Evolutionary conservation across 768 basidiomycete genomes (phyloP).

Genomic region (Hypsizygus marmoreus): DNA sequence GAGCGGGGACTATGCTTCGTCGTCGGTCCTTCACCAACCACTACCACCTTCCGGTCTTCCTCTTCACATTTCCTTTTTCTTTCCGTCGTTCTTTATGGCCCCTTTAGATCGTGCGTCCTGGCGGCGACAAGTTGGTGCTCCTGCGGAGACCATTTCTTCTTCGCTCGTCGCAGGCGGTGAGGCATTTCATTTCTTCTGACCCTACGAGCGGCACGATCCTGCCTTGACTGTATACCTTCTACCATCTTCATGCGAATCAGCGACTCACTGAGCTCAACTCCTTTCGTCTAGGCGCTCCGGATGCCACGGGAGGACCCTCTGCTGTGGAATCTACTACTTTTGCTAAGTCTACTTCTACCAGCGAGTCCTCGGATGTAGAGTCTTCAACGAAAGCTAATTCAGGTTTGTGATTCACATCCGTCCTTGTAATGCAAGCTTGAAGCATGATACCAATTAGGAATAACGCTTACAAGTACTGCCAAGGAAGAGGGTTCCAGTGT

Average conservation of each 20-base stretch:
- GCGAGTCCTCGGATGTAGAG: slow-evolving; percentile 4
- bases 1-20: slow-evolving; percentile 1
- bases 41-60: slow-evolving; percentile 11
- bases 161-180: slow-evolving; percentile 19
- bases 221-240: neutral
- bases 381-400: slow-evolving; percentile 1
- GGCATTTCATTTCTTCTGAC: slow-evolving; percentile 1
- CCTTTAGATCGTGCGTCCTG: slow-evolving; percentile 19
- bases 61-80: slow-evolving; percentile 10
- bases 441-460: neutral
- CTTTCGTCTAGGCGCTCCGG: slow-evolving; percentile 10
- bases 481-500: neutral
- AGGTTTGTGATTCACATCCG: neutral
- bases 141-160: slow-evolving; percentile 6
- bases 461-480: neutral
- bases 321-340: slow-evolving; percentile 1
- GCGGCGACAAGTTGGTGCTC: slow-evolving; percentile 17
- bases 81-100: slow-evolving; percentile 16
- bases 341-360: neutral
- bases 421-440: neutral
- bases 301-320: neutral
- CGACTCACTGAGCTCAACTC: neutral
- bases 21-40: slow-evolving; percentile 7
- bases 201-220: neutral
- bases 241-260: neutral